phyloP scores from a whole-genome alignment of 768 basidiomycete genomes.

The Termitomyces sp. region DNA sequence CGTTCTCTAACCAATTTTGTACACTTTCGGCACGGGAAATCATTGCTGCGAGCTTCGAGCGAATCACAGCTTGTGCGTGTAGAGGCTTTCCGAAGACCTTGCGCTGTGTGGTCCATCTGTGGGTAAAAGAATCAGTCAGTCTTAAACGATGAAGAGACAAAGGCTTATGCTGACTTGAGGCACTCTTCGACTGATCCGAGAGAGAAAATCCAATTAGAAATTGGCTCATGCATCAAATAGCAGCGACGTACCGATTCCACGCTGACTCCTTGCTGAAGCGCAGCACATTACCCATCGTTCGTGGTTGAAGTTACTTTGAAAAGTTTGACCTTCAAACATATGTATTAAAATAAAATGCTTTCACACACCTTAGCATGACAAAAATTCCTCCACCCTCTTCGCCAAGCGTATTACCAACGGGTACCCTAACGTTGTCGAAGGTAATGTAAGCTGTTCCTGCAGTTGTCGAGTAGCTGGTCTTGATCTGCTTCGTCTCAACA shows the following conservation, averaged over 20 bases:
- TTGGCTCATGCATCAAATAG: neutral
- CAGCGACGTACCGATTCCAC: slow-evolving; percentile 17
- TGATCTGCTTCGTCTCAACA: slow-evolving; percentile 74
- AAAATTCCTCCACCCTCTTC: slow-evolving; percentile 35
- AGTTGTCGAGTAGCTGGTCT: slow-evolving; percentile 72
- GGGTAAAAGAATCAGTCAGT: neutral
- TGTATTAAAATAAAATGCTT: neutral
- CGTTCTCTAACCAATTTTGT: slow-evolving; percentile 82
- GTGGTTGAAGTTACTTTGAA: slow-evolving; percentile 83
- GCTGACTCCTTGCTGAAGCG: slow-evolving; percentile 22
- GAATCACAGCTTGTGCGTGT: slow-evolving; percentile 81
- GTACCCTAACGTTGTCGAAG: slow-evolving; percentile 83
- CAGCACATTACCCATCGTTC: slow-evolving; percentile 83
- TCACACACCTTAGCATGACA: slow-evolving; percentile 28
- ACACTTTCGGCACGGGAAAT: slow-evolving; percentile 64
- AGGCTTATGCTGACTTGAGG: slow-evolving; percentile 50
- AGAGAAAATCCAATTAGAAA: neutral
- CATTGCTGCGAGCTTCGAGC: slow-evolving; percentile 86
- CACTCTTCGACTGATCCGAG: slow-evolving; percentile 77
- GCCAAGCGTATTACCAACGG: slow-evolving; percentile 80
- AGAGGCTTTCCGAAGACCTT: slow-evolving; percentile 91
- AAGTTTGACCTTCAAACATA: neutral
- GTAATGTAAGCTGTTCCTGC: slow-evolving; percentile 88
- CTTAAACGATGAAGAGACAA: neutral
- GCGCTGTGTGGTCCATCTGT: slow-evolving; percentile 82